phyloP scores from a whole-genome alignment of 1,284 basidiomycete genomes.

The Vanrija pseudolonga region DNA sequence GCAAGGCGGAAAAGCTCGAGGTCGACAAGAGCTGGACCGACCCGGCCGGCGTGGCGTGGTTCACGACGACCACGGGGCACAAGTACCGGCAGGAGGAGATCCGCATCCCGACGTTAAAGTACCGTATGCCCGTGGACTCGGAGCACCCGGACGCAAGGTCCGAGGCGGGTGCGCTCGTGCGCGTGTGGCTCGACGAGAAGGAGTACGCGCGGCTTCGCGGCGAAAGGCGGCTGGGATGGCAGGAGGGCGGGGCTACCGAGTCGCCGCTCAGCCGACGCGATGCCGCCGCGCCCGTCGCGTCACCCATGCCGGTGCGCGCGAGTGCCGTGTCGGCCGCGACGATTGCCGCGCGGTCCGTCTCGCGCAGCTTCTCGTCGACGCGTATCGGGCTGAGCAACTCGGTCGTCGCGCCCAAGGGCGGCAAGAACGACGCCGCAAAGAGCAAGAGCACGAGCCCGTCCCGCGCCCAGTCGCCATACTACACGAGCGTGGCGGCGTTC shows the following conservation, averaged over 20 bases:
- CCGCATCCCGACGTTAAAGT: conserved; percentile 13
- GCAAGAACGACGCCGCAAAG: neutral
- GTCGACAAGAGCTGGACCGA: conserved; percentile 5
- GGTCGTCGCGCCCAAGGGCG: neutral
- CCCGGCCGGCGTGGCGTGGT: conserved; percentile 14
- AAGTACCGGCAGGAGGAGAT: conserved; percentile 11
- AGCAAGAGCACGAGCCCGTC: neutral
- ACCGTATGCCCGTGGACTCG: conserved; percentile 15
- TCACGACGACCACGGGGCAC: neutral
- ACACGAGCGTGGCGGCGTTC: conserved; percentile 2
- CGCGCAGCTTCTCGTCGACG: neutral
- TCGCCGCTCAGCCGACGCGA: neutral
- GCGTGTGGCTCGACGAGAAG: conserved; percentile 12
- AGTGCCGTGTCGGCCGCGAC: neutral
- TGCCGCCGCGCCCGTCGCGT: neutral
- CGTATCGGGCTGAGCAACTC: conserved; percentile 5
- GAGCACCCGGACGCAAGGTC: conserved; percentile 18
- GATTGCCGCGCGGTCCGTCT: neutral
- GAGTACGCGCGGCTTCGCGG: conserved; percentile 8
- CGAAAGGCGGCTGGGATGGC: conserved; percentile 13
- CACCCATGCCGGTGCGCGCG: neutral
- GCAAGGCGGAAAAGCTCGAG: neutral
- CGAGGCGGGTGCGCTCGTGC: conserved; percentile 8
- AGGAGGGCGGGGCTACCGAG: conserved; percentile 1
- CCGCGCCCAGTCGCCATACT: conserved; percentile 11